Conservation (phyloP, 2,329 filamentous ascomycete genomes). For the Aspergillus neoniger region DNA sequence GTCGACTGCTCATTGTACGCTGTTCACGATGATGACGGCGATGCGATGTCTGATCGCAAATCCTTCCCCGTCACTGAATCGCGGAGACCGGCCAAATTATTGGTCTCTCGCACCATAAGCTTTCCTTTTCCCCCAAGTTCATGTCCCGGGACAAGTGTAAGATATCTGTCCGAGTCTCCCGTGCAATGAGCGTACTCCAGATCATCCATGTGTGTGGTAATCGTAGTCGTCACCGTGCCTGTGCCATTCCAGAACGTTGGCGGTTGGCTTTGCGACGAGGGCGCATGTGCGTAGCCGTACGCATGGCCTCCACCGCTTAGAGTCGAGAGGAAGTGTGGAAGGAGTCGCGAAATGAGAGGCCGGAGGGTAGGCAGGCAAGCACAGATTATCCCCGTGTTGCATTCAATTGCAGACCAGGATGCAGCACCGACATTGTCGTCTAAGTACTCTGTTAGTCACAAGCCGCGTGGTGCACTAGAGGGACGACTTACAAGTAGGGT, state of each 20-base stretch:
- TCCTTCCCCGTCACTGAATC: constrained; percentile 3
- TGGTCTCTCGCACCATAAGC: constrained; percentile 19
- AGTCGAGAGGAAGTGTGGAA: constrained; percentile 34
- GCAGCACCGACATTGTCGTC: constrained; percentile 39
- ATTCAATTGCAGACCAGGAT: constrained; percentile 44
- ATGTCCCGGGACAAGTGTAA: constrained; percentile 22
- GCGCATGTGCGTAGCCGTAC: constrained; percentile 18
- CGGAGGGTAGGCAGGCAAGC: constrained; percentile 45
- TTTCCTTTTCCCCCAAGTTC: constrained; percentile 16
- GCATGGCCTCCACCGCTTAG: constrained; percentile 22
- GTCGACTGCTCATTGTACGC: no score
- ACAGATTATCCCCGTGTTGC: constrained; percentile 45
- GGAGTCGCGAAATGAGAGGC: constrained; percentile 34
- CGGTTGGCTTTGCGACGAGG: constrained; percentile 18
- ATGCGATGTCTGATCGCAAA: background rate
- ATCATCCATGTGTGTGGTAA: constrained; percentile 30
- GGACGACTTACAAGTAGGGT: constrained; percentile 36
- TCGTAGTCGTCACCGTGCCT: constrained; percentile 28
- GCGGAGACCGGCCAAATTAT: constrained; percentile 4
- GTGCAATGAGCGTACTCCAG: constrained; percentile 27
- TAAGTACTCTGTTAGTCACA: constrained; percentile 15
- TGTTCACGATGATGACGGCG: constrained; percentile 6
- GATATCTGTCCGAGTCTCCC: constrained; percentile 26
- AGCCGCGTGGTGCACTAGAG: background rate
- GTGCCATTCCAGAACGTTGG: constrained; percentile 32